A percentile compares a stretch with the other conserved stretches of the same genome.
Evolutionary conservation across 2,329 filamentous ascomycete genomes (phyloP).

Genomic region (Nemania diffusa): DNA sequence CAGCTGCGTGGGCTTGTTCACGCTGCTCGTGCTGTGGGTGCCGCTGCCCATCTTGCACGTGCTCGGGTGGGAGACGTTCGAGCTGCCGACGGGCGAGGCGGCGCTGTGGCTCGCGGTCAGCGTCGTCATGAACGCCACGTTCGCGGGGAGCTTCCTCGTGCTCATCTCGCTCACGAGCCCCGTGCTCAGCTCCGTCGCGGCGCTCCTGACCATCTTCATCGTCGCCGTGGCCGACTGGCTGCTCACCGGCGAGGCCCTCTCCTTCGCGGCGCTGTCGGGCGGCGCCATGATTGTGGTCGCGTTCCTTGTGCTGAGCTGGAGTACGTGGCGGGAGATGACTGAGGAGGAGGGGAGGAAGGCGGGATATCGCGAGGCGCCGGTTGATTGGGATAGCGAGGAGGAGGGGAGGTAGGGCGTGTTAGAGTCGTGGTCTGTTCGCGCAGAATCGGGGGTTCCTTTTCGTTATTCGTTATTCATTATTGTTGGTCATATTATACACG

Average conservation of each 20-base stretch:
- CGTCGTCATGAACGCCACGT: slow-evolving; percentile 87
- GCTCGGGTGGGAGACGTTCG: slow-evolving; percentile 82
- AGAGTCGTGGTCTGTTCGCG: slow-evolving; percentile 11
- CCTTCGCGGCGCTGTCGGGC: slow-evolving; percentile 79
- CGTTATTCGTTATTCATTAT: neutral
- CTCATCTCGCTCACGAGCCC: slow-evolving; percentile 93
- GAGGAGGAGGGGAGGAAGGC: slow-evolving; percentile 65
- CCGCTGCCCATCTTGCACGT: slow-evolving; percentile 86
- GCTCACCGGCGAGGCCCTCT: slow-evolving; percentile 80
- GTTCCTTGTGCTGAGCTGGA: slow-evolving; percentile 88
- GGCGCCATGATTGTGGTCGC: slow-evolving; percentile 88
- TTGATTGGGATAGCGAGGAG: slow-evolving; percentile 32
- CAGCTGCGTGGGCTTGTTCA: slow-evolving; percentile 86
- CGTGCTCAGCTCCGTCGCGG: slow-evolving; percentile 90
- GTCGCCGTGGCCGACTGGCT: slow-evolving; percentile 93
- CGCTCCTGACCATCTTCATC: slow-evolving; percentile 94
- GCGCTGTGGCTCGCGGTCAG: slow-evolving; percentile 83
- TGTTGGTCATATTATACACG: too few relatives aligned
- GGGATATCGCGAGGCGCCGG: slow-evolving; percentile 20
- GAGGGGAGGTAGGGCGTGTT: neutral
- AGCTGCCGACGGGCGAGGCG: slow-evolving; percentile 79
- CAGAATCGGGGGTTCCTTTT: neutral
- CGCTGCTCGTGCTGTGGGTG: slow-evolving; percentile 88
- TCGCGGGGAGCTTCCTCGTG: slow-evolving; percentile 92
- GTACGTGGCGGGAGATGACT: slow-evolving; percentile 91